A percentile compares a stretch with the other conserved stretches of the same genome.
phyloP scores from a whole-genome alignment of 2,329 filamentous ascomycete species.

The Calonectria pseudoturangicola region DNA sequence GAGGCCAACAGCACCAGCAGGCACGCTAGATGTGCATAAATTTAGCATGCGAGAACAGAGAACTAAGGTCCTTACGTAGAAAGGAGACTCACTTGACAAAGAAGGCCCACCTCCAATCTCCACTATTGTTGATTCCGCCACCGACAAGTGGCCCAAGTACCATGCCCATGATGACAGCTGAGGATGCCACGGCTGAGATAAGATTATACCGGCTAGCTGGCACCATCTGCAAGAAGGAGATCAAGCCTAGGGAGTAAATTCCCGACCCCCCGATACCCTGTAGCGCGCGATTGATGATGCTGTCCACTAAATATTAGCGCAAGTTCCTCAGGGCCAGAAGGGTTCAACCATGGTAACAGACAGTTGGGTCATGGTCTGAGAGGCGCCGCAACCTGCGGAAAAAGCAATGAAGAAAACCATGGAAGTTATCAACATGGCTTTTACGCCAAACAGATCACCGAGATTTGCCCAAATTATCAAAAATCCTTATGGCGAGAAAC shows the following conservation, averaged over 20 bases:
- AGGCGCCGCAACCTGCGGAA: neutral
- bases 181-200: neutral
- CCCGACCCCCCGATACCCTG: neutral
- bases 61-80: too few species aligned
- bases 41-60: neutral
- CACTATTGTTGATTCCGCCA: neutral
- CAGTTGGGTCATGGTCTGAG: conserved; percentile 2
- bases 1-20: neutral
- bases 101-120: conserved; percentile 2
- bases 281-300: conserved; percentile 5
- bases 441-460: conserved; percentile 1
- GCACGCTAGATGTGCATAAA: neutral
- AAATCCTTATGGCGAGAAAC: neutral
- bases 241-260: conserved; percentile 5
- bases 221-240: conserved; percentile 4
- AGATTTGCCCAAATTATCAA: conserved; percentile 14
- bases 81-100: neutral
- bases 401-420: conserved; percentile 14
- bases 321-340: neutral
- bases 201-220: neutral
- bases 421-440: neutral
- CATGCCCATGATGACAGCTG: neutral
- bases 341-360: neutral
- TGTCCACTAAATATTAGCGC: neutral
- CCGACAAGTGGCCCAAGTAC: neutral